Conservation (phyloP, 176 grass and related monocot species). For the Chrysopogon serrulatus region DNA sequence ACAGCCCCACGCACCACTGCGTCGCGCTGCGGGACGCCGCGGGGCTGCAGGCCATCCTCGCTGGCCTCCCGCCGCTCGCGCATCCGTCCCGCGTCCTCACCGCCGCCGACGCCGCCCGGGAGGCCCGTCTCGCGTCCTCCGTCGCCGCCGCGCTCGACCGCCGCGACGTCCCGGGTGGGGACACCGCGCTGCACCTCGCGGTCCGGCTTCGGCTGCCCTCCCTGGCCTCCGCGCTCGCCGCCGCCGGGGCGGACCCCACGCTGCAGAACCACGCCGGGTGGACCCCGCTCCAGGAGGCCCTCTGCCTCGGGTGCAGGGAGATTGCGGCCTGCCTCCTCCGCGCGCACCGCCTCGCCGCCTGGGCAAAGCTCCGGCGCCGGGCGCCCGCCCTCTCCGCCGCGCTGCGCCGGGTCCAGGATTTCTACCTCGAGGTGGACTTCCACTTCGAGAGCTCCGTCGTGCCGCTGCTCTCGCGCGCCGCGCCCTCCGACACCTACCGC, state of each 20-base stretch:
- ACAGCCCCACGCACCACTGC: constrained; percentile 69
- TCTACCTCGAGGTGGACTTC: constrained; percentile 86
- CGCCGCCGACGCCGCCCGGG: constrained; percentile 47
- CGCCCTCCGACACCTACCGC: constrained; percentile 88
- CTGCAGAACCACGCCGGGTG: constrained; percentile 91
- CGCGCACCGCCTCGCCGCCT: constrained; percentile 67
- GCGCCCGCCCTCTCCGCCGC: constrained; percentile 60
- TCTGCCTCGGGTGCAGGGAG: constrained; percentile 57
- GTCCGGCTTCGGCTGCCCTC: constrained; percentile 58
- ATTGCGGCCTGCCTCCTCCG: constrained; percentile 72
- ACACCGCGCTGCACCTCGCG: constrained; percentile 79
- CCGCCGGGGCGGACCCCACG: constrained; percentile 74
- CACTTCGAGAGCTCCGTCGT: constrained; percentile 91
- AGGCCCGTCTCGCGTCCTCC: constrained; percentile 49
- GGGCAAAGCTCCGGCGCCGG: constrained; percentile 78
- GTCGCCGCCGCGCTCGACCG: constrained; percentile 64
- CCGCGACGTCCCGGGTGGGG: constrained; percentile 68
- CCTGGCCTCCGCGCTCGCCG: constrained; percentile 38
- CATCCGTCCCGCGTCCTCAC: constrained; percentile 65
- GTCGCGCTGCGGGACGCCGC: constrained; percentile 55
- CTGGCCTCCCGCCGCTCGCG: constrained; percentile 54
- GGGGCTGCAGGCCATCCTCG: constrained; percentile 44
- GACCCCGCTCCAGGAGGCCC: constrained; percentile 87
- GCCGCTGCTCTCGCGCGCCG: constrained; percentile 77
- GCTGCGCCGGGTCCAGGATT: constrained; percentile 77